phyloP scores from a whole-genome alignment of 345 rosid species.

The Clausena lansium region DNA sequence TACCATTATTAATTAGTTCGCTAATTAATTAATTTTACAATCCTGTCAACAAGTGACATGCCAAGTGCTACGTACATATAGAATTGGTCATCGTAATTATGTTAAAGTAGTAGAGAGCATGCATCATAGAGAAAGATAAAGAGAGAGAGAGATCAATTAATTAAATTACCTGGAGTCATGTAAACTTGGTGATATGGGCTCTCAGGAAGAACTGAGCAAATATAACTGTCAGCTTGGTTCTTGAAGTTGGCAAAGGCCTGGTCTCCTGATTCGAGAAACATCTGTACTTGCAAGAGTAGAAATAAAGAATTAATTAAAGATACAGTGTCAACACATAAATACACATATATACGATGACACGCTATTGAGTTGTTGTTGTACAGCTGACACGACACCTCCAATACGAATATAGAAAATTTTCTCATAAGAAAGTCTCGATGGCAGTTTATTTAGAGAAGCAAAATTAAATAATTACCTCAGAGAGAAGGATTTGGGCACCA shows the following conservation, averaged over 20 bases:
- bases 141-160: not conserved
- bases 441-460: not conserved
- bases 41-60: no score
- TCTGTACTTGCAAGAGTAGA: constrained; percentile 36
- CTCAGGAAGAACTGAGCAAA: constrained; percentile 69
- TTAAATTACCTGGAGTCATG: constrained; percentile 51
- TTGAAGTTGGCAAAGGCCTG: constrained; percentile 43
- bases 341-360: no score
- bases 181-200: constrained; percentile 70
- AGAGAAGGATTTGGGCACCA: constrained; percentile 71
- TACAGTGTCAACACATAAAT: no score
- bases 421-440: no score
- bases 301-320: no score
- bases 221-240: constrained; percentile 63
- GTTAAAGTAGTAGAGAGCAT: no score
- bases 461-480: constrained; percentile 38
- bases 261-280: constrained; percentile 42
- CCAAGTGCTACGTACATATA: no score
- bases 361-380: not conserved
- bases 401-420: no score
- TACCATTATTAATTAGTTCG: no score
- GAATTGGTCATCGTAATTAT: no score
- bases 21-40: no score
- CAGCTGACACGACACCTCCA: not conserved
- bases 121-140: no score